phyloP scores from a whole-genome alignment of 176 grass and related monocot genomes.

The Paspalum vaginatum region DNA sequence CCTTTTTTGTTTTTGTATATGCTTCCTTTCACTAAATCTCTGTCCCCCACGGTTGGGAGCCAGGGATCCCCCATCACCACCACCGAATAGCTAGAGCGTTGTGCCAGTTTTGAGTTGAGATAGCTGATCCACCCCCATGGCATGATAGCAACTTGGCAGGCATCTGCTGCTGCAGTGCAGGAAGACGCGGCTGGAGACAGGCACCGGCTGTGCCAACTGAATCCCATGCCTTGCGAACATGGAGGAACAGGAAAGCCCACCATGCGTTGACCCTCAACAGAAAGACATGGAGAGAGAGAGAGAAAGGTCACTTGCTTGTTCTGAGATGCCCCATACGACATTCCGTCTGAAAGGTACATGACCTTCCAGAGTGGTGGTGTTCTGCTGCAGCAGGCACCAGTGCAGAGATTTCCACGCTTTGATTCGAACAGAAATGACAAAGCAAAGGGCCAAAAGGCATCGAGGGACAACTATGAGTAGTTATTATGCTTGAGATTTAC shows the following conservation, averaged over 20 bases:
- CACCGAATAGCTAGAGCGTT: not conserved
- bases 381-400: not conserved
- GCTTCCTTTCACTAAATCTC: slow-evolving; percentile 17
- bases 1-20: not conserved
- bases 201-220: not conserved
- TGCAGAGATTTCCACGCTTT: not conserved
- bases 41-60: slow-evolving; percentile 30
- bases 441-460: not conserved
- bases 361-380: not conserved
- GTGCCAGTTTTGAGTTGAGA: not conserved
- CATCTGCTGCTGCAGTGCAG: slow-evolving; percentile 1
- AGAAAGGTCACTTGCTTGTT: not conserved
- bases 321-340: not conserved
- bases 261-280: slow-evolving; percentile 36
- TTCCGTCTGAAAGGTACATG: slow-evolving; percentile 23
- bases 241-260: slow-evolving; percentile 23
- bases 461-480: not conserved
- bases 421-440: slow-evolving; percentile 11
- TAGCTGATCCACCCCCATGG: not conserved
- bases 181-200: not conserved
- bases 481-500: no score
- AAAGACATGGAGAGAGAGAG: not conserved
- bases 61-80: not conserved
- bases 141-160: not conserved
- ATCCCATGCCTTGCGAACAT: not conserved